Evolutionary conservation across 1,284 basidiomycete species (phyloP).

Genomic region (Papiliotrema terrestris): DNA sequence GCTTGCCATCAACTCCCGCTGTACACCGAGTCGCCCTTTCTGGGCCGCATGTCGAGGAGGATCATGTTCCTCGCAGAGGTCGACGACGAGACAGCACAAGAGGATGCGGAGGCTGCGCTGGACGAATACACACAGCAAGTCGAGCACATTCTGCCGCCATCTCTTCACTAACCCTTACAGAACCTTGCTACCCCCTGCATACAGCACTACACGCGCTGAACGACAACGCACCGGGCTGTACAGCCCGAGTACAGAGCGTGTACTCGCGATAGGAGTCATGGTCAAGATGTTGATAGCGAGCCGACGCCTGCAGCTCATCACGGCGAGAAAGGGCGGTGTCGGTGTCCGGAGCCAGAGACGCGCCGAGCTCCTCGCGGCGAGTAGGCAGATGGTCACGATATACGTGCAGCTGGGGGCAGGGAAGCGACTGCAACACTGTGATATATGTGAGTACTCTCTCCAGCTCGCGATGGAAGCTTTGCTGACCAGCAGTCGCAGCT

Average conservation of each 20-base stretch:
- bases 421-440: not conserved
- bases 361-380: not conserved
- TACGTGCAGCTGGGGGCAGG: not conserved
- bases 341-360: not conserved
- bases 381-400: not conserved
- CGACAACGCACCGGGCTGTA: not conserved
- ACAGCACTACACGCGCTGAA: not conserved
- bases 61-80: not conserved
- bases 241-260: not conserved
- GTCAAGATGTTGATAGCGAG: not conserved
- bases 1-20: not conserved
- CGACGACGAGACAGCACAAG: no score
- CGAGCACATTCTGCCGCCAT: no score
- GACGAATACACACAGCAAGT: no score
- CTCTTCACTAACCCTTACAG: not conserved
- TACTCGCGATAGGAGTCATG: not conserved
- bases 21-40: not conserved
- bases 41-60: not conserved
- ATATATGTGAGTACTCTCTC: not conserved
- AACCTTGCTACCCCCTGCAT: not conserved
- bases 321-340: not conserved
- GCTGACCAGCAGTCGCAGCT: constrained; percentile 6
- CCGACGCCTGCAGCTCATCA: not conserved
- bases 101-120: no score
- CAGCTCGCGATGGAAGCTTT: no score